Conservation (phyloP, 495 filamentous ascomycete species). For the Cetradonia linearis region DNA sequence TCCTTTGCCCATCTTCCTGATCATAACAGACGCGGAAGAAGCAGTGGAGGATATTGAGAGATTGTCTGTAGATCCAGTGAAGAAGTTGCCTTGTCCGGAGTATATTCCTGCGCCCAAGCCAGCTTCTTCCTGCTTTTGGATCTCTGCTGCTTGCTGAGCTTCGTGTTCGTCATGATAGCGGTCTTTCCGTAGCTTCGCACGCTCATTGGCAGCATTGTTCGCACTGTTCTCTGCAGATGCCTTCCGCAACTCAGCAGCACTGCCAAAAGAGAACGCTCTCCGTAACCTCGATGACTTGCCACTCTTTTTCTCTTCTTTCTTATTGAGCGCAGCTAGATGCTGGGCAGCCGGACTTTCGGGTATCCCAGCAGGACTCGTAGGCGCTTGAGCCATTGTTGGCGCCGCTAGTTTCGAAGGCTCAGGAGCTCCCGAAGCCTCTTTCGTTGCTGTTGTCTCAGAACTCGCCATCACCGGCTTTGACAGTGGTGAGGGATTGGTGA, state of each 20-base stretch:
- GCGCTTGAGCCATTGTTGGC: slow-evolving; percentile 25
- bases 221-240: slow-evolving; percentile 56
- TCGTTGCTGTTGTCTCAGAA: slow-evolving; percentile 31
- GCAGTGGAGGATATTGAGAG: slow-evolving; percentile 95
- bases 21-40: slow-evolving; percentile 97
- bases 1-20: slow-evolving; percentile 96
- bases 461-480: slow-evolving; percentile 68
- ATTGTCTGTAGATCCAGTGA: slow-evolving; percentile 89
- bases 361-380: slow-evolving; percentile 20
- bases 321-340: slow-evolving; percentile 69
- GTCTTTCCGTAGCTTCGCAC: slow-evolving; percentile 61
- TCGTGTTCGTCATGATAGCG: slow-evolving; percentile 61
- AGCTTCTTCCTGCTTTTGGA: slow-evolving; percentile 77
- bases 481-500: slow-evolving; percentile 71
- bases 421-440: slow-evolving; percentile 23
- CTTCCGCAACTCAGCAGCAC: slow-evolving; percentile 81
- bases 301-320: slow-evolving; percentile 58
- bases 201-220: slow-evolving; percentile 44
- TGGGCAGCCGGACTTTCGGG: slow-evolving; percentile 61
- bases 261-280: slow-evolving; percentile 94
- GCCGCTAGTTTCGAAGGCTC: slow-evolving; percentile 16
- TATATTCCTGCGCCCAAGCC: slow-evolving; percentile 94
- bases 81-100: slow-evolving; percentile 72
- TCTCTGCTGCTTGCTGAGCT: slow-evolving; percentile 82
- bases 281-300: slow-evolving; percentile 85